phyloP scores from a whole-genome alignment of 2,329 filamentous ascomycete genomes.

The Bipolaris bicolor region DNA sequence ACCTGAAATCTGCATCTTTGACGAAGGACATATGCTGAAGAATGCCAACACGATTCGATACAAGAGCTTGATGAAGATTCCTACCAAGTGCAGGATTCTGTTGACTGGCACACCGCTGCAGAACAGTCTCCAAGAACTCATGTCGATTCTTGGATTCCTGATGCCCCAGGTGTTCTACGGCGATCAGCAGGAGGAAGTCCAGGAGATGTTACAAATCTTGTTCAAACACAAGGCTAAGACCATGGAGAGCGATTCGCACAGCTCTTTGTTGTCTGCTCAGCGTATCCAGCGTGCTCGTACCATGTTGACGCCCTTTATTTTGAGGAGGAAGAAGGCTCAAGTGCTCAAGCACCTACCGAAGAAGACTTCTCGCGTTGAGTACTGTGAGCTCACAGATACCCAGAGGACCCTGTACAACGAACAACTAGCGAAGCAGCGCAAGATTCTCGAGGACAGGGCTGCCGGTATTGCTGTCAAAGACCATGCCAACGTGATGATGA shows the following conservation, averaged over 20 bases:
- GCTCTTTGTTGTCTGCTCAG: slow-evolving; percentile 82
- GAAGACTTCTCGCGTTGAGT: slow-evolving; percentile 78
- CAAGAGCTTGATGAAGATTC: slow-evolving; percentile 76
- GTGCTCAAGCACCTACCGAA: slow-evolving; percentile 81
- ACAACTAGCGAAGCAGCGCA: slow-evolving; percentile 67
- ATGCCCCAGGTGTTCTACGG: slow-evolving; percentile 79
- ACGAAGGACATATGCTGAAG: slow-evolving; percentile 93
- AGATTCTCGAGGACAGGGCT: slow-evolving; percentile 65
- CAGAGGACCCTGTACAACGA: slow-evolving; percentile 78
- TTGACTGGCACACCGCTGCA: slow-evolving; percentile 90
- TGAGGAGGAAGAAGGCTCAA: slow-evolving; percentile 91
- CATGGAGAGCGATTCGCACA: slow-evolving; percentile 71
- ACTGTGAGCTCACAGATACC: slow-evolving; percentile 75
- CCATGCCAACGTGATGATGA: slow-evolving; percentile 72
- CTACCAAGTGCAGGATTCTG: slow-evolving; percentile 81
- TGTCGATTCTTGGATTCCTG: slow-evolving; percentile 90
- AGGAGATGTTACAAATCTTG: slow-evolving; percentile 80
- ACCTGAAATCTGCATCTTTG: slow-evolving; percentile 73
- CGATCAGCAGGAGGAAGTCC: slow-evolving; percentile 67
- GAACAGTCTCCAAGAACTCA: slow-evolving; percentile 92
- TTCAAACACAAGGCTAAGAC: slow-evolving; percentile 93
- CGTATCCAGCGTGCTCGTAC: slow-evolving; percentile 85
- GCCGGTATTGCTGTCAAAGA: slow-evolving; percentile 61
- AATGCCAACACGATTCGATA: slow-evolving; percentile 85
- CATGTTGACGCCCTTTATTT: slow-evolving; percentile 93